phyloP scores from a whole-genome alignment of 345 rosid species.

The Gossypium bickii region DNA sequence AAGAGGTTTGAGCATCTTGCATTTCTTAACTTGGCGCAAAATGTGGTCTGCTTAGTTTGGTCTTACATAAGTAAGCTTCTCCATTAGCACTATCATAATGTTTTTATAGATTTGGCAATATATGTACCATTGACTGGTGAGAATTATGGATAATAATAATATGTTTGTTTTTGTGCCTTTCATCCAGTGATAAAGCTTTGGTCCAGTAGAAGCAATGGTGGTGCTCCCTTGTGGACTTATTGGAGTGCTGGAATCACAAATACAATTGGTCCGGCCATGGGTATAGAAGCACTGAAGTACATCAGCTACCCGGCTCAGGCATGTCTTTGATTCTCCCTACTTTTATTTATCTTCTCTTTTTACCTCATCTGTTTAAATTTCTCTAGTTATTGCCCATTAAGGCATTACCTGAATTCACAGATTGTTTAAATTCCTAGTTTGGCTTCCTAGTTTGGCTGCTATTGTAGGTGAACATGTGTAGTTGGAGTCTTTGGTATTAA shows the following conservation, averaged over 20 bases:
- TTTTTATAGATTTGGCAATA: not conserved
- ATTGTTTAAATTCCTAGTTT: not conserved
- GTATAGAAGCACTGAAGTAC: constrained; percentile 92
- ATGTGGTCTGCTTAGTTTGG: constrained; percentile 84
- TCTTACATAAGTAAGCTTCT: constrained; percentile 76
- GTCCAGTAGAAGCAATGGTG: constrained; percentile 54
- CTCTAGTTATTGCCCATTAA: not conserved
- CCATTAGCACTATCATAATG: not conserved
- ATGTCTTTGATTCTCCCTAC: constrained; percentile 14
- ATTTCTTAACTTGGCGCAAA: constrained; percentile 85
- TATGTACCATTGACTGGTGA: not conserved
- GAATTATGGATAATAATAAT: not conserved
- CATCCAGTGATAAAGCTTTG: constrained; percentile 82
- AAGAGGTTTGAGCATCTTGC: constrained; percentile 89
- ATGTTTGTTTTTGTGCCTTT: not conserved
- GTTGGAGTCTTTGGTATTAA: not conserved
- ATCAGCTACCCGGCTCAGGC: constrained; percentile 99
- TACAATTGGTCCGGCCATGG: constrained; percentile 97
- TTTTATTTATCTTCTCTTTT: not conserved
- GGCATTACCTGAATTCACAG: not conserved
- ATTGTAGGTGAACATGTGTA: not conserved
- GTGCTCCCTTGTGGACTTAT: constrained; percentile 92
- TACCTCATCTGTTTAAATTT: not conserved
- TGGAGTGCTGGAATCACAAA: constrained; percentile 99
- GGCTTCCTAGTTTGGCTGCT: not conserved